Conservation (phyloP, 371 early-diverging fungal genomes). For the Mortierella polycephala region DNA sequence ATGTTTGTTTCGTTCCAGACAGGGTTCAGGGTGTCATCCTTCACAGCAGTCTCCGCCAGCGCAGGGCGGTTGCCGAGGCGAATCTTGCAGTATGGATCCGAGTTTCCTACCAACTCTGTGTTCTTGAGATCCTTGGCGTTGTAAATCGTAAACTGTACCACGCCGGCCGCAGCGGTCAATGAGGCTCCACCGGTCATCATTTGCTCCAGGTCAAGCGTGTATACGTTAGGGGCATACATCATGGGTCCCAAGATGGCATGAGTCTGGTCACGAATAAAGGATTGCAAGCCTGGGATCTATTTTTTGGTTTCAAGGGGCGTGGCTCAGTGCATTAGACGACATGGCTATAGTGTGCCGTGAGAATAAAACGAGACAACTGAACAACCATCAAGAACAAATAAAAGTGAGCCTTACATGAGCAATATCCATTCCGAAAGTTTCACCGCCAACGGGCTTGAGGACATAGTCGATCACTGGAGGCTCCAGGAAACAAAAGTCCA, state of each 20-base stretch:
- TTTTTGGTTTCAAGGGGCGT: neutral
- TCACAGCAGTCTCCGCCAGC: slow-evolving; percentile 69
- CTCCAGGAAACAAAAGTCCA: slow-evolving; percentile 90
- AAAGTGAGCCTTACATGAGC: slow-evolving; percentile 63
- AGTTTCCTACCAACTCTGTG: slow-evolving; percentile 79
- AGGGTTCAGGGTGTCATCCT: slow-evolving; percentile 74
- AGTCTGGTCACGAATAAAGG: slow-evolving; percentile 84
- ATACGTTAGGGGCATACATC: slow-evolving; percentile 89
- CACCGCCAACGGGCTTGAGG: slow-evolving; percentile 90
- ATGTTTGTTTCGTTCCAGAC: slow-evolving; percentile 87
- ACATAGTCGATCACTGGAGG: slow-evolving; percentile 93
- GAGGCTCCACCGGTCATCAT: slow-evolving; percentile 78
- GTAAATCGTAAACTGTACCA: slow-evolving; percentile 82
- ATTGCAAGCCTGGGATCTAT: slow-evolving; percentile 83
- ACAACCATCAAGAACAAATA: neutral
- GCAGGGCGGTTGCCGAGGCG: slow-evolving; percentile 78
- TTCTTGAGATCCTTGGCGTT: slow-evolving; percentile 83
- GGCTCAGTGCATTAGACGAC: slow-evolving; percentile 6
- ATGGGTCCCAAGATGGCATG: slow-evolving; percentile 80
- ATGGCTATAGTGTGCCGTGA: neutral
- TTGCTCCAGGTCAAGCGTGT: slow-evolving; percentile 83
- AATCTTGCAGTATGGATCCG: slow-evolving; percentile 86
- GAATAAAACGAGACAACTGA: neutral
- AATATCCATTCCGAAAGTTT: slow-evolving; percentile 88
- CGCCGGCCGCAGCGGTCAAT: slow-evolving; percentile 77